A percentile compares a stretch with the other conserved stretches of the same genome.
These are phyloP conservation scores for Pyrenophora teres DNA, from an alignment of 2,329 filamentous ascomycete genomes.

Conservation along the genomic window DNA sequence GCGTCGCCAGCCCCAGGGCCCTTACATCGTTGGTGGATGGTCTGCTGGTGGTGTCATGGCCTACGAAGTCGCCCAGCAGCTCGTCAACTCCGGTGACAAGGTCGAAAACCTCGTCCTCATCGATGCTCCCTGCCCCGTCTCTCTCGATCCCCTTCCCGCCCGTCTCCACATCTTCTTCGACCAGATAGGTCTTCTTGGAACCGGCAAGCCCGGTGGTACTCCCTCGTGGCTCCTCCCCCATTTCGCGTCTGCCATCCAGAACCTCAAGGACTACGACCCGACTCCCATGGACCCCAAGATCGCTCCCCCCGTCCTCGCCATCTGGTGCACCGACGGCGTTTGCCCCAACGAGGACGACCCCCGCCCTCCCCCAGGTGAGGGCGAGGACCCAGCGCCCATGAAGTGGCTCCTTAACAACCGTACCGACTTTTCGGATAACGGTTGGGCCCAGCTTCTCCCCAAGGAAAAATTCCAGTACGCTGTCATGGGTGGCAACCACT, in stretches of 20 bases:
- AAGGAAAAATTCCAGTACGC: conserved; percentile 64
- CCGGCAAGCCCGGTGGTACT: conserved; percentile 62
- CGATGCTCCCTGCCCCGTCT: conserved; percentile 59
- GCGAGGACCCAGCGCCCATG: conserved; percentile 59
- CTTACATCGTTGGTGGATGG: conserved; percentile 61
- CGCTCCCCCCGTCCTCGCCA: conserved; percentile 65
- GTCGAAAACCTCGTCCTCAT: conserved; percentile 59
- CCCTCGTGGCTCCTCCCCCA: conserved; percentile 76
- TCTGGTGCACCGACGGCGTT: conserved; percentile 77
- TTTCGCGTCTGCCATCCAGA: conserved; percentile 70
- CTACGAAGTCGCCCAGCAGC: conserved; percentile 56
- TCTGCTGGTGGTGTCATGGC: conserved; percentile 61
- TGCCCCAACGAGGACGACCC: conserved; percentile 70
- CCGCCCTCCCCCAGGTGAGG: conserved; percentile 65
- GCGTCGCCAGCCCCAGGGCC: conserved; percentile 69
- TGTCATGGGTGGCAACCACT: conserved; percentile 75
- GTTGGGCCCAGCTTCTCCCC: conserved; percentile 70
- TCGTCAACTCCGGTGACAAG: conserved; percentile 55
- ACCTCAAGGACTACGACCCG: conserved; percentile 71
- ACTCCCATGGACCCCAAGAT: conserved; percentile 63
- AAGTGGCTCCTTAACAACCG: conserved; percentile 74
- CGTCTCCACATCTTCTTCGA: conserved; percentile 74
- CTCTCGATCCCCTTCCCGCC: conserved; percentile 56
- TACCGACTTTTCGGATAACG: conserved; percentile 71
- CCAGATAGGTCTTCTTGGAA: conserved; percentile 71